Conservation (phyloP, 2,329 filamentous ascomycete genomes). For the Akanthomyces muscarius region DNA sequence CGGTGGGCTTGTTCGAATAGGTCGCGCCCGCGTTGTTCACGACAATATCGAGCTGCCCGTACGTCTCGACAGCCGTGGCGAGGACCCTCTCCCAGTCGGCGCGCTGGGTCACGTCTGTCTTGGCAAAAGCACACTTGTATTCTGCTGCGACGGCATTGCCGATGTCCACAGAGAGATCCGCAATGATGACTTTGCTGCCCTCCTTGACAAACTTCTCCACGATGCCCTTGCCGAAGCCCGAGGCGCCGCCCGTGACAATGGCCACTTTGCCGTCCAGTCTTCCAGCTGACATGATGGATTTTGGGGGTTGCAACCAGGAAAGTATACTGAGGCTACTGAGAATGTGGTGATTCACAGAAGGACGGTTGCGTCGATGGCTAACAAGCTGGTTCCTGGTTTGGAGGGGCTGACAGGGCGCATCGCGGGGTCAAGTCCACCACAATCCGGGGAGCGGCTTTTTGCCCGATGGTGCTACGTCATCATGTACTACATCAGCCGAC, state of each 20-base stretch:
- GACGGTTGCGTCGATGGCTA: background rate
- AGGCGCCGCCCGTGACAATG: constrained; percentile 51
- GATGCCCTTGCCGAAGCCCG: constrained; percentile 62
- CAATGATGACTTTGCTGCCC: constrained; percentile 58
- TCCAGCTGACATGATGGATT: constrained; percentile 18
- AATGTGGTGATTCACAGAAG: no score
- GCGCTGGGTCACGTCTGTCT: constrained; percentile 47
- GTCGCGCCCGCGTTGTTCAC: constrained; percentile 59
- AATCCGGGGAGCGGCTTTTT: background rate
- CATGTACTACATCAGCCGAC: background rate
- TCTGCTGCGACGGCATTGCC: constrained; percentile 46
- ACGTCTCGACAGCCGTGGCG: constrained; percentile 40
- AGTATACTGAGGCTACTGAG: no score
- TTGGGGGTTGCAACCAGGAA: no score
- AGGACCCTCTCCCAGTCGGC: constrained; percentile 52
- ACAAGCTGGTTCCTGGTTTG: background rate
- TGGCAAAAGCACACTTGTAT: constrained; percentile 40
- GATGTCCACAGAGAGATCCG: constrained; percentile 53
- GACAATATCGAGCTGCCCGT: constrained; percentile 52
- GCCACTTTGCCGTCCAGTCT: constrained; percentile 40
- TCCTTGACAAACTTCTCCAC: constrained; percentile 55
- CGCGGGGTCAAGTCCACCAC: constrained; percentile 18
- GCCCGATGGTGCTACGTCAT: constrained; percentile 1
- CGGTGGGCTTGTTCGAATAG: constrained; percentile 59
- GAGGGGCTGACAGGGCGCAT: constrained; percentile 4